Evolutionary conservation across 768 basidiomycete genomes (phyloP), one percentile per base, ranked within the genome.

Genomic region (Boletus rubescentipes): DNA sequence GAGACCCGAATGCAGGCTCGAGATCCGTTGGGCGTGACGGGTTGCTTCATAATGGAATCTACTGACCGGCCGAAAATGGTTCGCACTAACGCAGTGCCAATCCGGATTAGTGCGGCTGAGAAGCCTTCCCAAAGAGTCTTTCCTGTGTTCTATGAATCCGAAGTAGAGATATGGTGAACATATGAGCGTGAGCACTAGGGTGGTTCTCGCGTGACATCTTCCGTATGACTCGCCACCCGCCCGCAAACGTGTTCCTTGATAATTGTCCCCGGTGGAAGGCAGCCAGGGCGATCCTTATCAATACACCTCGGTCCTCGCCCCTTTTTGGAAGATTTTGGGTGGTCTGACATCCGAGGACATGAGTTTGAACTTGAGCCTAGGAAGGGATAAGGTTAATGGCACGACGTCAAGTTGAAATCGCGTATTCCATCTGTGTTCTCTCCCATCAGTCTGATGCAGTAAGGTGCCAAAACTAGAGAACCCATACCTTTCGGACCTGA

Each of bases 271-370:
- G 51, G 44, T 21, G 41, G 45, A 53, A 47, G 43, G 46, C 48
- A 41, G 30, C 38, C 51, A 41, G 46, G 55, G 52, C 48, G 48
- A 57, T 52, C 45, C 61, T 71, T 65, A 71, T 71, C 69, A 71
- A 71, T 72, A 59, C 53, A 36, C 61, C 61, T 64, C 61, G 58
- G 57, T 46, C 44, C 21, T 3, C 61, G 35, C 39, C 9, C n/a
- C 12, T 4, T 58, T 72, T 61, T 40, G 48, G 60, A 45, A 60
- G 26, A 42, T 1, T 23, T 37, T 40, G 29, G 15, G 5, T 38
- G 18, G 26, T n/a, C 34, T 42, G 48, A 59, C 51, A 21, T 57
- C 66, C 66, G 63, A 65, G 63, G 55, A 62, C 55, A 62, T 51
- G 3, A 14, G 46, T 46, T 36, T 41, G 40, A 42, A 38, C 38